A percentile compares a stretch with the other conserved stretches of the same genome.
Conservation (phyloP, 805 yeast genomes). For the Schizosaccharomyces octosporus region DNA sequence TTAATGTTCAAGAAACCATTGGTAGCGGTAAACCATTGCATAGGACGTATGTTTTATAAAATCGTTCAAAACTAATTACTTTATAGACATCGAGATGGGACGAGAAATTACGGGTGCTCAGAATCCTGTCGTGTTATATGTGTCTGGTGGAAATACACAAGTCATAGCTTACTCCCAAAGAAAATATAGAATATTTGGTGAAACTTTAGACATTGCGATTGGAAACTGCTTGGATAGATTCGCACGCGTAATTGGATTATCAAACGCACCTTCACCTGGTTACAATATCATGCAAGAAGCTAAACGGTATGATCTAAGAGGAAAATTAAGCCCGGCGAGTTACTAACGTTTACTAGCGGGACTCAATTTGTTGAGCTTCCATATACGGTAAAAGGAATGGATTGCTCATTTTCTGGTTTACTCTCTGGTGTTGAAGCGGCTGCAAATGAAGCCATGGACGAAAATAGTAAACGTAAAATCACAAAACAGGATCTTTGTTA, state of each 20-base stretch:
- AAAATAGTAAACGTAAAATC: slow-evolving; percentile 12
- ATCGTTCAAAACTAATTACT: background rate
- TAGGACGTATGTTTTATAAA: slow-evolving; percentile 32
- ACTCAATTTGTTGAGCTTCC: slow-evolving; percentile 46
- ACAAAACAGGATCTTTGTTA: slow-evolving; percentile 55
- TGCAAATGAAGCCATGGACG: slow-evolving; percentile 40
- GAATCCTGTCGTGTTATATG: slow-evolving; percentile 92
- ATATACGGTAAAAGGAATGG: slow-evolving; percentile 97
- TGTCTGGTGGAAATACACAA: slow-evolving; percentile 96
- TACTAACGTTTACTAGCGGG: slow-evolving; percentile 8
- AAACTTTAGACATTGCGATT: slow-evolving; percentile 87
- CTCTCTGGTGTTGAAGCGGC: slow-evolving; percentile 60
- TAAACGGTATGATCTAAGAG: slow-evolving; percentile 22
- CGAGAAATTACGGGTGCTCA: slow-evolving; percentile 90
- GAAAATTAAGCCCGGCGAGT: slow-evolving; percentile 11
- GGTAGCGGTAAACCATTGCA: slow-evolving; percentile 89
- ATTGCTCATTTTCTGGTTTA: slow-evolving; percentile 85
- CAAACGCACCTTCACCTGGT: slow-evolving; percentile 93
- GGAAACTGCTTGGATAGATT: slow-evolving; percentile 92
- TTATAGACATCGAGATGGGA: slow-evolving; percentile 79
- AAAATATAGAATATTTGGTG: slow-evolving; percentile 94
- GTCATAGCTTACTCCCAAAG: slow-evolving; percentile 90
- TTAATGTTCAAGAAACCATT: slow-evolving; percentile 63
- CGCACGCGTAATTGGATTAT: slow-evolving; percentile 69
- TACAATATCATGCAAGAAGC: slow-evolving; percentile 91